Conservation (phyloP, 192 early-diverging fungal species). For the Coemansia sp. region DNA sequence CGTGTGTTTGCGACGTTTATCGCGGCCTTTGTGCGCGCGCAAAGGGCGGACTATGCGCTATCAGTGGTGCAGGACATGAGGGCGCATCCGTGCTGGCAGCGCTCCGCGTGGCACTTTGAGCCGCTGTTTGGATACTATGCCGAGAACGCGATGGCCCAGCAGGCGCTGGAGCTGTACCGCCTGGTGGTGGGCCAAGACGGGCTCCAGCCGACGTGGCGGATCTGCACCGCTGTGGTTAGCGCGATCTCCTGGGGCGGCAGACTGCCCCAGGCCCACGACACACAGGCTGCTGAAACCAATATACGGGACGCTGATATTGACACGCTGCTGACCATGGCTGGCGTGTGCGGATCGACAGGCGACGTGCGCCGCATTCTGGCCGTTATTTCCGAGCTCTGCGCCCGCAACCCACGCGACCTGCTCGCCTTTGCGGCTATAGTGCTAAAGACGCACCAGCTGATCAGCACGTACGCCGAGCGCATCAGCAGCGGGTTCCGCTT, state of each 20-base stretch:
- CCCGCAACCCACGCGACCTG: background rate
- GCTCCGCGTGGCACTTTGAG: slow-evolving; percentile 1
- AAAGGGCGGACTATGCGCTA: slow-evolving; percentile 22
- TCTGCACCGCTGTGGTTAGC: slow-evolving; percentile 12
- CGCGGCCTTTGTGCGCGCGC: slow-evolving; percentile 24
- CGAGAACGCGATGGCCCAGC: slow-evolving; percentile 4
- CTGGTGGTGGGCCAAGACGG: slow-evolving; percentile 7
- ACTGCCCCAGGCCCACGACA: background rate
- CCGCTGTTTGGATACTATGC: slow-evolving; percentile 25
- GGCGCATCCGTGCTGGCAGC: slow-evolving; percentile 13
- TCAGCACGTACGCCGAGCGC: background rate
- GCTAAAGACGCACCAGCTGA: slow-evolving; percentile 12
- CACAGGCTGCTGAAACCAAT: no score
- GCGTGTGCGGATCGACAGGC: background rate
- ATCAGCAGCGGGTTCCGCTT: background rate
- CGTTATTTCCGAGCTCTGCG: slow-evolving; percentile 7
- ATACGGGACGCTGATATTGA: background rate
- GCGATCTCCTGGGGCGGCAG: slow-evolving; percentile 14
- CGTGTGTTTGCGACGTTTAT: slow-evolving; percentile 42
- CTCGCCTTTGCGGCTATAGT: slow-evolving; percentile 17
- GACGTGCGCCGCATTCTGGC: slow-evolving; percentile 6
- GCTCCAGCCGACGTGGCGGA: slow-evolving; percentile 17
- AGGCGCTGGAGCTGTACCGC: slow-evolving; percentile 23
- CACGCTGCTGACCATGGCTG: slow-evolving; percentile 1
- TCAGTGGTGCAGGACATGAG: slow-evolving; percentile 18